Evolutionary conservation across 2,329 filamentous ascomycete genomes (phyloP).

Genomic region (Epichloe aotearoae): DNA sequence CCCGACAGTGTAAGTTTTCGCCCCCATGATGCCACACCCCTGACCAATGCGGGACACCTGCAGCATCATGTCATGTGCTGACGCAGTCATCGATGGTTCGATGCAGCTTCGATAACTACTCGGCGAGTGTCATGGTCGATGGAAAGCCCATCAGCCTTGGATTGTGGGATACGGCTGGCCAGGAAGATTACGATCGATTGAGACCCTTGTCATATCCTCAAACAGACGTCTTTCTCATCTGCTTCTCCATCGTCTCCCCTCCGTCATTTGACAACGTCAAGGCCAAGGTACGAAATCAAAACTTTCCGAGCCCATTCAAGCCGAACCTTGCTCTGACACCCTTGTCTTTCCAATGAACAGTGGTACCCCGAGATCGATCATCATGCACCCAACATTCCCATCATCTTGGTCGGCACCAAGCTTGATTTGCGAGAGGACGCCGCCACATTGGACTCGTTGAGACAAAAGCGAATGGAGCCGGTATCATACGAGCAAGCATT

Average conservation of each 20-base stretch:
- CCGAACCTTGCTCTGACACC: not conserved
- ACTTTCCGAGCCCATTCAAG: not conserved
- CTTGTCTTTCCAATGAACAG: constrained; percentile 30
- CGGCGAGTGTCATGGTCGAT: constrained; percentile 97
- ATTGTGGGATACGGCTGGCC: constrained; percentile 95
- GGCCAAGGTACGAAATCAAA: constrained; percentile 59
- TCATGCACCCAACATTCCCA: constrained; percentile 87
- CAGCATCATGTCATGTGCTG: constrained; percentile 1
- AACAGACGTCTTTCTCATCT: constrained; percentile 96
- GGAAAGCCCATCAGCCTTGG: constrained; percentile 94
- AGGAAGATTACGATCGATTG: constrained; percentile 95
- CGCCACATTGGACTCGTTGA: constrained; percentile 65
- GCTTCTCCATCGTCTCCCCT: constrained; percentile 95
- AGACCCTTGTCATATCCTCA: constrained; percentile 94
- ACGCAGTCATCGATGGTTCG: constrained; percentile 3
- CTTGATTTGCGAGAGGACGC: constrained; percentile 87
- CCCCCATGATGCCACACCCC: constrained; percentile 4
- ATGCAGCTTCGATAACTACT: constrained; percentile 91
- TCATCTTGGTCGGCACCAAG: constrained; percentile 95
- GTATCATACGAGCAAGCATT: constrained; percentile 70
- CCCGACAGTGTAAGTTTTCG: constrained; percentile 72
- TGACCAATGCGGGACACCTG: constrained; percentile 1
- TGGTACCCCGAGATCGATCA: constrained; percentile 98
- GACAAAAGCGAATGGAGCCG: constrained; percentile 92
- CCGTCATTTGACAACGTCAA: constrained; percentile 98